Conservation (phyloP, 257 asterid species). For the Capsicum chinense region DNA sequence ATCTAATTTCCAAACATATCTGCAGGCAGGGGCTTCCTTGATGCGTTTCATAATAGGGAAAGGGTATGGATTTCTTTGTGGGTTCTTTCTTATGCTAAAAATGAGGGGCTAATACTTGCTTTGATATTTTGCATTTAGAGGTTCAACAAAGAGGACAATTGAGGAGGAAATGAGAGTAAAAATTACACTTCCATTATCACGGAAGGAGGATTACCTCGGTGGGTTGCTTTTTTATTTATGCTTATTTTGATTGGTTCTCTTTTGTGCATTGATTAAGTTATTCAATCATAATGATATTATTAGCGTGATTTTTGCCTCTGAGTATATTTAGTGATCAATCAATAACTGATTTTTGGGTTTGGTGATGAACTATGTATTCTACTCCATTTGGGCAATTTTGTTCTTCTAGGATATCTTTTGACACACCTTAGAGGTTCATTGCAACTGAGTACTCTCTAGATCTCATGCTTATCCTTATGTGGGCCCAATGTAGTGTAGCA, state of each 20-base stretch:
- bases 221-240: slow-evolving; percentile 45
- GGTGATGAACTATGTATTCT: slow-evolving; percentile 19
- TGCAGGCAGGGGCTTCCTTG: slow-evolving; percentile 81
- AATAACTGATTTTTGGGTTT: background rate
- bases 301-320: background rate
- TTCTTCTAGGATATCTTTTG: background rate
- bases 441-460: background rate
- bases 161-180: slow-evolving; percentile 66
- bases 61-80: slow-evolving; percentile 52
- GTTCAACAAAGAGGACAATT: slow-evolving; percentile 61
- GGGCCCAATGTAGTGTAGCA: background rate
- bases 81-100: slow-evolving; percentile 7
- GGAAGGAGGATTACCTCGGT: slow-evolving; percentile 69
- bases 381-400: slow-evolving; percentile 1
- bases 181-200: slow-evolving; percentile 65
- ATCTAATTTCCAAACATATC: slow-evolving; percentile 35
- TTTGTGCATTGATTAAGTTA: slow-evolving; percentile 21
- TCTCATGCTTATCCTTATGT: background rate
- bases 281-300: background rate
- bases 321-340: slow-evolving; percentile 4
- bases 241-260: slow-evolving; percentile 26
- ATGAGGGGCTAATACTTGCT: slow-evolving; percentile 1
- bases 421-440: background rate
- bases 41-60: slow-evolving; percentile 80
- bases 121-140: slow-evolving; percentile 49